Conservation (phyloP, 1,284 basidiomycete genomes). For the Tylopilus sp. region DNA sequence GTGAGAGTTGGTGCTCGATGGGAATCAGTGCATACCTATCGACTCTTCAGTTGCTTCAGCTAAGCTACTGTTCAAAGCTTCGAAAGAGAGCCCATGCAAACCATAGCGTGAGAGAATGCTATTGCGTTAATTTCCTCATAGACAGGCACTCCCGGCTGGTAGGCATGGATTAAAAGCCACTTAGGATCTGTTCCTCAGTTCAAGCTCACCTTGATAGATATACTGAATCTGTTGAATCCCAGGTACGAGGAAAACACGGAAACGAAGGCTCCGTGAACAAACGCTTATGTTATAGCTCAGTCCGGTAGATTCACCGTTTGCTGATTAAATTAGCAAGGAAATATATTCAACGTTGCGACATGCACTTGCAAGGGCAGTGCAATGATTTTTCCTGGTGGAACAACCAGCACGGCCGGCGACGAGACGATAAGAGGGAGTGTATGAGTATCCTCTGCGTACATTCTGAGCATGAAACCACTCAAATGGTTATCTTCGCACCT, state of each 20-base stretch:
- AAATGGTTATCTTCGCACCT: conserved; percentile 24
- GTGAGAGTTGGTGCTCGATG: conserved; percentile 1
- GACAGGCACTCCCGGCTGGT: conserved; percentile 29
- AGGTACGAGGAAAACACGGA: conserved; percentile 36
- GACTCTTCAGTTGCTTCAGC: conserved; percentile 36
- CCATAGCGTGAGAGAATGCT: conserved; percentile 43
- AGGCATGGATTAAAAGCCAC: conserved; percentile 1
- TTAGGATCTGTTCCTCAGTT: background rate
- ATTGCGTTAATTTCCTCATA: conserved; percentile 37
- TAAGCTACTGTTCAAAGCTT: conserved; percentile 45
- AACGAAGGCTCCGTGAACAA: conserved; percentile 50
- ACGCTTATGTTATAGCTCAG: conserved; percentile 48
- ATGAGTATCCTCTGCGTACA: conserved; percentile 30
- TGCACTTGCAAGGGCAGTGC: conserved; percentile 53
- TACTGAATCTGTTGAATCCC: conserved; percentile 25
- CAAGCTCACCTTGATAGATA: conserved; percentile 36
- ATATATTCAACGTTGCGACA: background rate
- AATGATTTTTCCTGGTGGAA: conserved; percentile 50
- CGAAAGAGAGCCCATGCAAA: conserved; percentile 50
- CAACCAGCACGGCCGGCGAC: conserved; percentile 53
- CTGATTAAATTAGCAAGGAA: conserved; percentile 20
- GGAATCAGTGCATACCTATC: conserved; percentile 34
- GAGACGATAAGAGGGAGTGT: conserved; percentile 46
- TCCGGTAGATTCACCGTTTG: conserved; percentile 43
- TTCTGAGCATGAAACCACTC: conserved; percentile 9